Percentiles rank a stretch among this genome's conserved stretches.
Evolutionary conservation across 2,329 filamentous ascomycete genomes (phyloP).

Genomic region (Cytospora schulzeri): DNA sequence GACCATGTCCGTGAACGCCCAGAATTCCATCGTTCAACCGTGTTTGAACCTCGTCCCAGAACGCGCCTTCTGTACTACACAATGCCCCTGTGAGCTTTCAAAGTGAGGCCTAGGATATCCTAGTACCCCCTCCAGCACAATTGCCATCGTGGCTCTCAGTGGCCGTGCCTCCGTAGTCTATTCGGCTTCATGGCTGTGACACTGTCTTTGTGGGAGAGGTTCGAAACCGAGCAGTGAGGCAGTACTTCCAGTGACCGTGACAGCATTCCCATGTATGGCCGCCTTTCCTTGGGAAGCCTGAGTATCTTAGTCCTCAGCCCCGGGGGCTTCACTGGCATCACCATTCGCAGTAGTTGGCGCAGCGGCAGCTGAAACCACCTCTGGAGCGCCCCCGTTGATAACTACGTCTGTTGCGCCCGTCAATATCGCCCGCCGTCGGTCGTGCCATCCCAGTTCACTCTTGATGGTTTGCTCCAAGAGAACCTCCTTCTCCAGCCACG

Average conservation of each 20-base stretch:
- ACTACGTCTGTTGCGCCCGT: slow-evolving; percentile 50
- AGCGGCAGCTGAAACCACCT: slow-evolving; percentile 5
- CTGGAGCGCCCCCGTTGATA: slow-evolving; percentile 33
- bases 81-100: not conserved
- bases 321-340: slow-evolving; percentile 8
- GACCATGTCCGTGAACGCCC: slow-evolving; percentile 1
- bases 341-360: slow-evolving; percentile 12
- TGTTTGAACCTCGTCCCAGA: not conserved
- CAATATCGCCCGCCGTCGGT: slow-evolving; percentile 58
- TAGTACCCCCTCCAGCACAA: not conserved
- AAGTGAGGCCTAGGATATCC: not conserved
- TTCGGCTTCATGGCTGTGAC: not conserved
- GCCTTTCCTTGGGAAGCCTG: not conserved
- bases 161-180: too few species aligned
- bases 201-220: too few species aligned
- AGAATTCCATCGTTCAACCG: not conserved
- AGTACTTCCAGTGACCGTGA: not conserved
- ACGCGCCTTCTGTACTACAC: not conserved
- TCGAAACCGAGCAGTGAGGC: not conserved
- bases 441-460: slow-evolving; percentile 67
- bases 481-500: slow-evolving; percentile 81
- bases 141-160: not conserved
- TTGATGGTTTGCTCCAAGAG: slow-evolving; percentile 72
- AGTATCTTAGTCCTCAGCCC: slow-evolving; percentile 7
- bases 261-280: not conserved